Evolutionary conservation across 805 yeast genomes (phyloP).

Genomic region (Candida maltosa): DNA sequence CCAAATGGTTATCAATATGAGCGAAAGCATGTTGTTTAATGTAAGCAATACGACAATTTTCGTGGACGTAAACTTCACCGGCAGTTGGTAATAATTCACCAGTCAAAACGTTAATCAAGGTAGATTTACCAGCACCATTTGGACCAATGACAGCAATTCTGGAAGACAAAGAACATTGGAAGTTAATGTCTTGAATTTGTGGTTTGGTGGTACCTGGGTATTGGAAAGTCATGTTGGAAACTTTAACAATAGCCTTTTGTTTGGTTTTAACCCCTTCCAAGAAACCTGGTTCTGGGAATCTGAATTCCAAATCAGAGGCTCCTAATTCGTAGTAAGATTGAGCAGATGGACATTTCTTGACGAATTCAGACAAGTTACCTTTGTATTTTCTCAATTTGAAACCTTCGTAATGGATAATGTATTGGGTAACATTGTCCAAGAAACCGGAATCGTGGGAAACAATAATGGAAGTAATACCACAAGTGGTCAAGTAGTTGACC

Average conservation of each 20-base stretch:
- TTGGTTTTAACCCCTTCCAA: constrained; percentile 99
- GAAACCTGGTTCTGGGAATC: constrained; percentile 99
- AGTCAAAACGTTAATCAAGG: constrained; percentile 96
- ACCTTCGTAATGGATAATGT: constrained; percentile 99
- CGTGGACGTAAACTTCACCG: constrained; percentile 99
- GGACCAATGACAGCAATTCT: constrained; percentile 99
- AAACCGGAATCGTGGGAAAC: constrained; percentile 99
- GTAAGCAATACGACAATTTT: constrained; percentile 99
- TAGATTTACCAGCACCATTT: constrained; percentile 99
- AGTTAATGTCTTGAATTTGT: constrained; percentile 84
- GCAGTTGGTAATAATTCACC: constrained; percentile 98
- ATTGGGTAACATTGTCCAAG: constrained; percentile 95
- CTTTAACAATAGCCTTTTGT: constrained; percentile 99
- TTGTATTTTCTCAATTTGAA: constrained; percentile 99
- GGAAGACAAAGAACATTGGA: constrained; percentile 99
- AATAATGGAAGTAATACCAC: constrained; percentile 97
- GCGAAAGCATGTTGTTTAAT: constrained; percentile 99
- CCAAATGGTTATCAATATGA: constrained; percentile 97
- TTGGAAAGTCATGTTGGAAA: constrained; percentile 96
- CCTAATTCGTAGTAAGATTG: constrained; percentile 98
- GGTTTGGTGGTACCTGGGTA: constrained; percentile 98
- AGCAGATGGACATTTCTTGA: constrained; percentile 98
- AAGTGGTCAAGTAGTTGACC: constrained; percentile 97
- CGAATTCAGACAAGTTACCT: constrained; percentile 99
- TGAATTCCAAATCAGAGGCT: constrained; percentile 95